Evolutionary conservation across 1,284 basidiomycete genomes (phyloP).

Genomic region (Heterobasidion annosum): DNA sequence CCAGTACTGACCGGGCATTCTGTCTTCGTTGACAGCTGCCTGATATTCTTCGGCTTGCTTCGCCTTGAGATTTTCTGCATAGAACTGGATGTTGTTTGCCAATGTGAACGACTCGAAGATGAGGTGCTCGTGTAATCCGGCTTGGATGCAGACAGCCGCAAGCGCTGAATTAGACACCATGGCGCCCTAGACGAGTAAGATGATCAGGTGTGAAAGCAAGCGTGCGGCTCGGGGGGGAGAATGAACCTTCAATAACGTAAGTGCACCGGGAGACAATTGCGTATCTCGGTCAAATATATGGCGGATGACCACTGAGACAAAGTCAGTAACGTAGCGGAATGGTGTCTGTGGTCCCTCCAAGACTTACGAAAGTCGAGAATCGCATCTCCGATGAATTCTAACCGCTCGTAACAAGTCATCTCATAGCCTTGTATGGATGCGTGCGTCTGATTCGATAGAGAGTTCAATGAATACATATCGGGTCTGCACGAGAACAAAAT

Average conservation of each 20-base stretch:
- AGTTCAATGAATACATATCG: background rate
- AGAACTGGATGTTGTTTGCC: slow-evolving; percentile 39
- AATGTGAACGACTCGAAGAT: slow-evolving; percentile 47
- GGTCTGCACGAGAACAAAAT: background rate
- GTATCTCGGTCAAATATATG: slow-evolving; percentile 59
- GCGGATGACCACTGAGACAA: slow-evolving; percentile 55
- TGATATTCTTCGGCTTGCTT: slow-evolving; percentile 41
- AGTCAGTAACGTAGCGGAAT: background rate
- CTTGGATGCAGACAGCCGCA: slow-evolving; percentile 62
- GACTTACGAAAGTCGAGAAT: slow-evolving; percentile 69
- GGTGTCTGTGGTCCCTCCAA: background rate
- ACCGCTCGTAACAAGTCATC: slow-evolving; percentile 54
- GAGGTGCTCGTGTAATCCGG: slow-evolving; percentile 55
- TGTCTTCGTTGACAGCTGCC: slow-evolving; percentile 34
- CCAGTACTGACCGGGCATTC: slow-evolving; percentile 66
- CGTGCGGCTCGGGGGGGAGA: slow-evolving; percentile 5
- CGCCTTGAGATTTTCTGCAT: slow-evolving; percentile 38
- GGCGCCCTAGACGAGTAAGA: slow-evolving; percentile 41
- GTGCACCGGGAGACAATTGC: slow-evolving; percentile 54
- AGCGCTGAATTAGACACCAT: slow-evolving; percentile 76
- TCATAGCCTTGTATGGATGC: slow-evolving; percentile 46
- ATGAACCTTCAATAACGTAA: slow-evolving; percentile 66
- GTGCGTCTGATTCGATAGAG: slow-evolving; percentile 44
- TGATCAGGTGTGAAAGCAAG: background rate
- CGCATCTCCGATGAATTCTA: slow-evolving; percentile 79